Percentiles rank a stretch among this genome's conserved stretches.
These are phyloP conservation scores for Iris pallida DNA, from an alignment of 116 monocot species.

Conservation along the genomic window DNA sequence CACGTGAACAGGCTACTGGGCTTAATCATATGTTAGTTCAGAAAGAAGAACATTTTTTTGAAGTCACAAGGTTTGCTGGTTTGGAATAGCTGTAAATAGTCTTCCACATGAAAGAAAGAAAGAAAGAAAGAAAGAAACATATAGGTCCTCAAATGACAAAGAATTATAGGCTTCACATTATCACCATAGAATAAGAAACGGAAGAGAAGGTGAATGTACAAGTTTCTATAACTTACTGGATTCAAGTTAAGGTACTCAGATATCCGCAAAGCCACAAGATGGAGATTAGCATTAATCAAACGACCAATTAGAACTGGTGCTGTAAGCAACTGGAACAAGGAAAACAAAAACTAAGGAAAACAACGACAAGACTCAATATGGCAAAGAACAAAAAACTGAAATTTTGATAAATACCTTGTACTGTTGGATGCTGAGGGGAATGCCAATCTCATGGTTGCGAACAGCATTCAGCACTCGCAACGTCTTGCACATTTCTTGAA, in stretches of 20 bases:
- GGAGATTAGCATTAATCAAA: slow-evolving; percentile 79
- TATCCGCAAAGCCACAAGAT: slow-evolving; percentile 77
- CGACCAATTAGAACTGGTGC: slow-evolving; percentile 88
- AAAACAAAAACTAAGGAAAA: slow-evolving; percentile 12
- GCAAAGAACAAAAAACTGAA: slow-evolving; percentile 2
- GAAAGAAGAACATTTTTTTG: no score
- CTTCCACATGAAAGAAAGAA: not conserved
- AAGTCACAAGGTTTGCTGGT: not conserved
- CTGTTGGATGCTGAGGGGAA: slow-evolving; percentile 90
- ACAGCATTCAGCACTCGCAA: slow-evolving; percentile 92
- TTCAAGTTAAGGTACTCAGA: slow-evolving; percentile 92
- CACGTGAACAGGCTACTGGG: no score
- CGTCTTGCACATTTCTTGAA: slow-evolving; percentile 97
- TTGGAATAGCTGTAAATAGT: not conserved
- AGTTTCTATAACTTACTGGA: slow-evolving; percentile 36
- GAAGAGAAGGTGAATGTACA: not conserved
- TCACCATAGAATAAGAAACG: no score
- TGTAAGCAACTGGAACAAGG: slow-evolving; percentile 68
- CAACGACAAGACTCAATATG: not conserved
- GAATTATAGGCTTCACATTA: no score
- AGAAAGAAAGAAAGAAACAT: not conserved
- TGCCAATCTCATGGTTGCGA: slow-evolving; percentile 80
- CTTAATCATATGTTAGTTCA: no score
- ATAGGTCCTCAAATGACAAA: no score
- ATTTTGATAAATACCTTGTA: slow-evolving; percentile 59